These are phyloP conservation scores for Cryptosporidium andersoni DNA, from an alignment of 169 alveolate species.

Conservation along the genomic window DNA sequence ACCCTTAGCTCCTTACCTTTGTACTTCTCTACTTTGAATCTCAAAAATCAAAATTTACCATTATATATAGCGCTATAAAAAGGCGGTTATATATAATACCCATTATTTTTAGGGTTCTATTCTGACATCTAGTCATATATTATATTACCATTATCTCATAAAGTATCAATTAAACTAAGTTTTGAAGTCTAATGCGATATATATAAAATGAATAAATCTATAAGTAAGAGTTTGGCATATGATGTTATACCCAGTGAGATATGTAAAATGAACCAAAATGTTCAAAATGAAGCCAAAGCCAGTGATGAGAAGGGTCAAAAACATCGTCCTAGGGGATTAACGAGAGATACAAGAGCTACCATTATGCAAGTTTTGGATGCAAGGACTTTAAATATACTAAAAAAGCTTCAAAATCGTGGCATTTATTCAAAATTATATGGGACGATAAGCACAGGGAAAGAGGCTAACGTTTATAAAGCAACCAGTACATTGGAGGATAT, in stretches of 20 bases:
- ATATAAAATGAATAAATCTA: not conserved
- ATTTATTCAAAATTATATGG: constrained; percentile 92
- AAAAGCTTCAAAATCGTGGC: constrained; percentile 88
- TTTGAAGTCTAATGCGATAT: not conserved
- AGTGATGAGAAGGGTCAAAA: constrained; percentile 67
- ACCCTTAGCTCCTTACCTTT: too few species aligned
- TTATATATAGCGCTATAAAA: not conserved
- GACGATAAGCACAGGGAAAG: constrained; percentile 96
- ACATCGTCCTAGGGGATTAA: constrained; percentile 80
- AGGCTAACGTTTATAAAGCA: constrained; percentile 95
- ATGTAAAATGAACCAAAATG: constrained; percentile 63
- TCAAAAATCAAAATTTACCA: too few species aligned
- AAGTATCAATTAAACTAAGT: not conserved
- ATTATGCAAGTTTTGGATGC: constrained; percentile 95
- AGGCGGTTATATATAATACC: not conserved
- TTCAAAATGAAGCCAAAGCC: constrained; percentile 50
- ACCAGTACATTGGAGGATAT: constrained; percentile 69
- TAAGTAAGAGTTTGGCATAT: constrained; percentile 15
- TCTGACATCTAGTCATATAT: not conserved
- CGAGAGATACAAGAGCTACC: constrained; percentile 95
- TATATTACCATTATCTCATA: not conserved
- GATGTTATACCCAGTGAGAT: constrained; percentile 62
- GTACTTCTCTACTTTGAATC: too few species aligned
- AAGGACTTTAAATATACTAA: constrained; percentile 90
- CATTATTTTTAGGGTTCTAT: not conserved